Percentiles rank a stretch among this genome's conserved stretches.
Evolutionary conservation across 176 grass and related monocot genomes (phyloP).

Genomic region (Saccharum spontaneum): DNA sequence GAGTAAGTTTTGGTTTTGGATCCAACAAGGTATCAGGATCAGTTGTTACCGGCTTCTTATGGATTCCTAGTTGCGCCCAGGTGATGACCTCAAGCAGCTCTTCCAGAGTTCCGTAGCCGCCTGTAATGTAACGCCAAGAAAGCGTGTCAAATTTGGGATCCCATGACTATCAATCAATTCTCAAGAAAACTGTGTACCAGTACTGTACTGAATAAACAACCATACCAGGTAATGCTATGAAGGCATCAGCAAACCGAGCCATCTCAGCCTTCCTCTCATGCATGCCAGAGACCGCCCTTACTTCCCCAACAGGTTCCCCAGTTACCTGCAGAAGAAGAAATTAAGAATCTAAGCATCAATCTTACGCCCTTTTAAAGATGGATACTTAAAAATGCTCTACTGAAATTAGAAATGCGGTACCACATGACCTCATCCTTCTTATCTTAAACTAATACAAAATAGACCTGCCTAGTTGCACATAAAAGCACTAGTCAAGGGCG

Average conservation of each 20-base stretch:
- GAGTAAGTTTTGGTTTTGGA: constrained; percentile 14
- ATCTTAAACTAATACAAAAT: neutral
- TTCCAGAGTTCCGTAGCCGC: constrained; percentile 88
- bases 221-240: constrained; percentile 93
- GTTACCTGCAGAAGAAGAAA: constrained; percentile 56
- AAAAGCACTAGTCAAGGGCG: constrained; percentile 5
- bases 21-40: constrained; percentile 25
- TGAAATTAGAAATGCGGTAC: constrained; percentile 20
- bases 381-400: neutral
- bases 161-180: neutral
- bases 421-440: constrained; percentile 5
- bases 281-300: constrained; percentile 84
- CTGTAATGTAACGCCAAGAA: constrained; percentile 39
- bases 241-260: constrained; percentile 84
- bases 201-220: neutral
- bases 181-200: neutral
- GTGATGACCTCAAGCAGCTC: constrained; percentile 90
- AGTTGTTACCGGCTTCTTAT: constrained; percentile 84
- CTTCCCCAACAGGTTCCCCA: constrained; percentile 82
- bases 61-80: constrained; percentile 94
- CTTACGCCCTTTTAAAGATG: neutral
- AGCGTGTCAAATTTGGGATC: constrained; percentile 24
- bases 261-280: constrained; percentile 97
- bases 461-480: constrained; percentile 17
- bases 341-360: neutral